These are phyloP conservation scores for Westerdykella aurantiaca DNA, from an alignment of 2,329 filamentous ascomycete genomes.

Conservation along the genomic window DNA sequence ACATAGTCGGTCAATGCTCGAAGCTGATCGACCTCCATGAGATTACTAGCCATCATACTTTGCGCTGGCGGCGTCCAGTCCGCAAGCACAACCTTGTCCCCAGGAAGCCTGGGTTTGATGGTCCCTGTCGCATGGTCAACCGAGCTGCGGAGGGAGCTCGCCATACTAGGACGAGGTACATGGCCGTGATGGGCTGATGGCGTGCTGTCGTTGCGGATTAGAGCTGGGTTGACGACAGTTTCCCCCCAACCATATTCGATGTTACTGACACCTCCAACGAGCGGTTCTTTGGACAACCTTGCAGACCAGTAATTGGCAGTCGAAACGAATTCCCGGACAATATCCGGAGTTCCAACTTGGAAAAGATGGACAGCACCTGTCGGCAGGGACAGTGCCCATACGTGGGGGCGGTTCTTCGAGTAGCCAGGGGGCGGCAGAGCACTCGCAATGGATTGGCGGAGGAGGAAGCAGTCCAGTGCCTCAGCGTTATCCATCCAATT, in stretches of 20 bases:
- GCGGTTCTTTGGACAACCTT: conserved; percentile 83
- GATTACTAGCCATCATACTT: conserved; percentile 76
- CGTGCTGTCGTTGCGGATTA: conserved; percentile 39
- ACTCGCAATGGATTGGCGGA: conserved; percentile 88
- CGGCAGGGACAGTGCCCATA: conserved; percentile 89
- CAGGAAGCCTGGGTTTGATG: conserved; percentile 65
- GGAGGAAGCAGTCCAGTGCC: conserved; percentile 75
- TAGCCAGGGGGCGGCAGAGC: conserved; percentile 87
- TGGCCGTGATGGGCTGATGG: conserved; percentile 27
- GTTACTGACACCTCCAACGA: conserved; percentile 90
- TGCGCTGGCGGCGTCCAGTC: conserved; percentile 88
- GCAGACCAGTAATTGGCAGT: conserved; percentile 98
- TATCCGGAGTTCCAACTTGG: conserved; percentile 91
- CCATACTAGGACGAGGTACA: conserved; percentile 49
- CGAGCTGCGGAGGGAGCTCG: conserved; percentile 57
- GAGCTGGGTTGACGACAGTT: conserved; percentile 58
- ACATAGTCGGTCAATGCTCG: conserved; percentile 72
- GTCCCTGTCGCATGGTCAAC: conserved; percentile 52
- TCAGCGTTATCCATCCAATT: conserved; percentile 99
- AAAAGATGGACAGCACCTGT: conserved; percentile 96
- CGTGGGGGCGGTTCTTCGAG: conserved; percentile 80
- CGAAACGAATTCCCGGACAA: conserved; percentile 87
- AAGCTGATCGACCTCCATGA: conserved; percentile 76
- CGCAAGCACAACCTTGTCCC: conserved; percentile 75
- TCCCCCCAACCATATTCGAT: conserved; percentile 98